A percentile compares a stretch with the other conserved stretches of the same genome.
Conservation (phyloP, 2,329 filamentous ascomycete species). For the Aureobasidium musti region DNA sequence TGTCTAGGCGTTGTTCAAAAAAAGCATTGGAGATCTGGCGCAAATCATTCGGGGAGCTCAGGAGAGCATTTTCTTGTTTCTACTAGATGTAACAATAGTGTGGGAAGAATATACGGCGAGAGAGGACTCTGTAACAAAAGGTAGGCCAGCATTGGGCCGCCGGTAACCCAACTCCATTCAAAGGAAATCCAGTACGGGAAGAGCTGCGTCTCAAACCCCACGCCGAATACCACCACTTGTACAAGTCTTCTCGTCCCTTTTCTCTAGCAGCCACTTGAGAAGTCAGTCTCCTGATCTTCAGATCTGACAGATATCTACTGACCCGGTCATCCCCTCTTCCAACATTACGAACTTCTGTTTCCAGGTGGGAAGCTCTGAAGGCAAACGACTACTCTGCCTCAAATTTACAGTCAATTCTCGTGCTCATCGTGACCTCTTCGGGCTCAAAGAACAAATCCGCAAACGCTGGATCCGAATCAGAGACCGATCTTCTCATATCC, state of each 20-base stretch:
- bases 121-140: neutral
- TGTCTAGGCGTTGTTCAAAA: neutral
- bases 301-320: too few species aligned
- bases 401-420: conserved; percentile 20
- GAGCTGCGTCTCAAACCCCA: too few species aligned
- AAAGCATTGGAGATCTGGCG: conserved; percentile 18
- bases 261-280: too few species aligned
- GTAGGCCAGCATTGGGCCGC: neutral
- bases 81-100: conserved; percentile 13
- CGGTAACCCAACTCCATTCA: neutral
- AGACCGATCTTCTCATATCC: neutral
- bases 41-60: neutral
- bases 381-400: neutral
- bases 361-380: too few species aligned
- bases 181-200: neutral
- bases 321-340: too few species aligned
- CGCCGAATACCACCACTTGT: too few species aligned
- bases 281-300: too few species aligned
- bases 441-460: conserved; percentile 24
- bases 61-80: neutral
- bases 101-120: neutral
- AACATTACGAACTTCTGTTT: too few species aligned
- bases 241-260: too few species aligned
- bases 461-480: neutral
- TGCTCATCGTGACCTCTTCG: conserved; percentile 18